Evolutionary conservation across 148 eudicot species (phyloP).

Genomic region (Vaccinium darrowii): DNA sequence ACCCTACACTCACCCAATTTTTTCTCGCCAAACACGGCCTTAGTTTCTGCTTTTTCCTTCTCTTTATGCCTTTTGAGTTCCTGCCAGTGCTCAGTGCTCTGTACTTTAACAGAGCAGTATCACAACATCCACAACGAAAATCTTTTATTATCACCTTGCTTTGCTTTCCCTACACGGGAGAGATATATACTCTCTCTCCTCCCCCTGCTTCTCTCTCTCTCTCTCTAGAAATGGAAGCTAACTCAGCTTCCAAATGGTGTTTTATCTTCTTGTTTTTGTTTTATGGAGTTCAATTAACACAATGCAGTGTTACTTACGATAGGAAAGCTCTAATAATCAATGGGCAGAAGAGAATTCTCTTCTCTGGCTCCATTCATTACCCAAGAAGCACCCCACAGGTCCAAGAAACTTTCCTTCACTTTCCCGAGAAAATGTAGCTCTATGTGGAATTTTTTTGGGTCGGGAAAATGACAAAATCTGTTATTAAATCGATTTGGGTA

Average conservation of each 20-base stretch:
- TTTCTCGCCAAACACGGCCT: too few relatives aligned
- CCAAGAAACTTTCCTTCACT: background rate
- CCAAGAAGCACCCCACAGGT: slow-evolving; percentile 65
- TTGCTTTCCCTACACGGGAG: slow-evolving; percentile 11
- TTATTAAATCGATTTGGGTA: background rate
- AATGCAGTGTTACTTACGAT: slow-evolving; percentile 48
- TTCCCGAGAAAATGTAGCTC: slow-evolving; percentile 8
- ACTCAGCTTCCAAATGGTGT: slow-evolving; percentile 32
- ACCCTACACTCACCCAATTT: too few relatives aligned
- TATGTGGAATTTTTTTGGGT: background rate
- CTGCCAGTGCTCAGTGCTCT: background rate
- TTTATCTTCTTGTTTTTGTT: slow-evolving; percentile 26
- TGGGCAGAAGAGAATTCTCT: slow-evolving; percentile 43
- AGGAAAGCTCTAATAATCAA: slow-evolving; percentile 44
- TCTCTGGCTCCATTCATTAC: slow-evolving; percentile 60
- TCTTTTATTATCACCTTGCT: background rate
- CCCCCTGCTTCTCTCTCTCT: background rate
- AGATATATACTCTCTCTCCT: background rate
- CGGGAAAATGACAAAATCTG: background rate
- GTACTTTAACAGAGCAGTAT: background rate
- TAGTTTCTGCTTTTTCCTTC: too few relatives aligned
- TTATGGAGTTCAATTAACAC: slow-evolving; percentile 15
- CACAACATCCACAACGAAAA: background rate
- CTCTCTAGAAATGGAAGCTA: slow-evolving; percentile 25
- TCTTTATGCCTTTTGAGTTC: background rate